These are phyloP conservation scores for Rhodotorula graminis DNA, from an alignment of 768 basidiomycete species.

Conservation along the genomic window DNA sequence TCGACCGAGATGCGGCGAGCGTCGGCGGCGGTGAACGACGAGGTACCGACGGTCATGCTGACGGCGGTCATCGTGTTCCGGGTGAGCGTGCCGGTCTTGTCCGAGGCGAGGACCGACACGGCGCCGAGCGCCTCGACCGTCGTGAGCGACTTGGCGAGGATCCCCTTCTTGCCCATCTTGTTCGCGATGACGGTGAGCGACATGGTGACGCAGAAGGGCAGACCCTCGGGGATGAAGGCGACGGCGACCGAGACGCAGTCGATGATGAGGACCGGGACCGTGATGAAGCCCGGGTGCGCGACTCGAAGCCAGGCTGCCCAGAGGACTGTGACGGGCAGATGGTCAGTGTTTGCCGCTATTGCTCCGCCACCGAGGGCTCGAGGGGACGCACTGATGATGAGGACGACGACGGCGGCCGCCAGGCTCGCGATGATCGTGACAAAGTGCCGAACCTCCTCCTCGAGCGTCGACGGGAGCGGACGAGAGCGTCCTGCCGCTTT, in stretches of 20 bases:
- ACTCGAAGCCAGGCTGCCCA: conserved; percentile 34
- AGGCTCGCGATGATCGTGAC: conserved; percentile 49
- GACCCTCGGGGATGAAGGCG: conserved; percentile 53
- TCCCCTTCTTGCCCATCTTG: conserved; percentile 35
- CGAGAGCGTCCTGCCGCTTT: conserved; percentile 54
- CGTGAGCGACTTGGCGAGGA: conserved; percentile 57
- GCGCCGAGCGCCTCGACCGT: conserved; percentile 66
- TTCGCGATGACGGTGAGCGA: conserved; percentile 53
- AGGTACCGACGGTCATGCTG: conserved; percentile 49
- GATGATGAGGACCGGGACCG: conserved; percentile 55
- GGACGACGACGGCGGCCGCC: conserved; percentile 6
- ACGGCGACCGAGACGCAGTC: conserved; percentile 58
- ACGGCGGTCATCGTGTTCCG: conserved; percentile 60
- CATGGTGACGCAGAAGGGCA: conserved; percentile 49
- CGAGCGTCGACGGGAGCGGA: conserved; percentile 53
- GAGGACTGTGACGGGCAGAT: no score
- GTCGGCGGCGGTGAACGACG: not conserved
- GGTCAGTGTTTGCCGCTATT: no score
- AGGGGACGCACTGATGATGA: conserved; percentile 21
- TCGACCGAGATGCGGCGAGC: not conserved
- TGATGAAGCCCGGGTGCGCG: conserved; percentile 50
- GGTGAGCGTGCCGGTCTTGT: conserved; percentile 64
- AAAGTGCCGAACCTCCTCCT: conserved; percentile 57
- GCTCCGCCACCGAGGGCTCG: no score
- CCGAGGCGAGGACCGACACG: conserved; percentile 58